Evolutionary conservation across 148 eudicot species (phyloP).

Genomic region (Vaccinium vitisidaea): DNA sequence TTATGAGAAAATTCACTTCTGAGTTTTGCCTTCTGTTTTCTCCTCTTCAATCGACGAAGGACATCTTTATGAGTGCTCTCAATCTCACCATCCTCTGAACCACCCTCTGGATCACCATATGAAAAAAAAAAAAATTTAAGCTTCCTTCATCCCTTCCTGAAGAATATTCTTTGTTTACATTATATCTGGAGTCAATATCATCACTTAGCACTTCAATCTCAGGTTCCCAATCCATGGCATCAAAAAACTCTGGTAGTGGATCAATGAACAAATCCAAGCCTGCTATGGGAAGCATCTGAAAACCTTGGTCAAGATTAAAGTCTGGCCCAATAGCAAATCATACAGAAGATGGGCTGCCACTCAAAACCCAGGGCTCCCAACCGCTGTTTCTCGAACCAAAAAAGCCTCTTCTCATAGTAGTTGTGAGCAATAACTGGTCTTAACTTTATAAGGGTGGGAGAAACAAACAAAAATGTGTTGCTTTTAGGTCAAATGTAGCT

Average conservation of each 20-base stretch:
- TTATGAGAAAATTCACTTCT: constrained; percentile 34
- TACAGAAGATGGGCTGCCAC: constrained; percentile 81
- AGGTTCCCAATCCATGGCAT: constrained; percentile 94
- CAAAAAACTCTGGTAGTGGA: constrained; percentile 75
- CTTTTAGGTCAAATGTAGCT: too few species aligned
- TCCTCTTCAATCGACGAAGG: constrained; percentile 71
- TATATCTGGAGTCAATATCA: constrained; percentile 86
- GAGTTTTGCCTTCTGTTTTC: constrained; percentile 47
- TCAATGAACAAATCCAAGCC: constrained; percentile 71
- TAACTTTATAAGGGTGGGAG: too few species aligned
- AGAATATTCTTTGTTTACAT: constrained; percentile 60
- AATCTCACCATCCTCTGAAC: constrained; percentile 61
- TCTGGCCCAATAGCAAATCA: constrained; percentile 80
- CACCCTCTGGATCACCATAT: constrained; percentile 51
- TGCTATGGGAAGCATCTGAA: constrained; percentile 62
- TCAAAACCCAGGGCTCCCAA: constrained; percentile 84
- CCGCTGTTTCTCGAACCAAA: constrained; percentile 45
- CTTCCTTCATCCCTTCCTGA: constrained; percentile 60
- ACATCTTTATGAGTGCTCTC: constrained; percentile 52
- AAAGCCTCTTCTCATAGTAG: too few species aligned
- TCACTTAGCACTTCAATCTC: constrained; percentile 78
- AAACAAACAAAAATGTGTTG: too few species aligned
- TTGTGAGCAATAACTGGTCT: too few species aligned
- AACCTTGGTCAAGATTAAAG: constrained; percentile 64
- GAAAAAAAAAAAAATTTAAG: constrained; percentile 48